These are phyloP conservation scores for Pseudozyma thailandica DNA, from an alignment of 1,284 basidiomycete genomes.

Conservation along the genomic window DNA sequence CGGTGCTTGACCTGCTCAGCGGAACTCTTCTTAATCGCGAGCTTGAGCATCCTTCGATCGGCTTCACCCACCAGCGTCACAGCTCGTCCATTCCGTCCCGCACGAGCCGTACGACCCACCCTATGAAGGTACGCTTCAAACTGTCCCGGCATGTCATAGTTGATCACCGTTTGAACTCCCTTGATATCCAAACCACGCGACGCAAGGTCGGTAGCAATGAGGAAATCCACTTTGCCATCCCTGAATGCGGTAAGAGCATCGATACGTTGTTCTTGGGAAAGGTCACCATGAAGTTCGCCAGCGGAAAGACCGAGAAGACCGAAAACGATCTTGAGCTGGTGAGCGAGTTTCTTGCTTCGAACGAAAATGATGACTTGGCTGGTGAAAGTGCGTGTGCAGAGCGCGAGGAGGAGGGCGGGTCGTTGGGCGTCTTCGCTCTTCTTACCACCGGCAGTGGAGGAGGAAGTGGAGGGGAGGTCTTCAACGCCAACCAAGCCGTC, in stretches of 20 bases:
- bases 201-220: constrained; percentile 98
- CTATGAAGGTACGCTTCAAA: constrained; percentile 98
- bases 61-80: constrained; percentile 95
- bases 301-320: constrained; percentile 86
- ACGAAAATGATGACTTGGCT: constrained; percentile 98
- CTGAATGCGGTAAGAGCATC: constrained; percentile 86
- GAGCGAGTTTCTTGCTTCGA: constrained; percentile 98
- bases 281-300: constrained; percentile 92
- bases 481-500: constrained; percentile 78
- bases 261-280: constrained; percentile 96
- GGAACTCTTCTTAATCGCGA: constrained; percentile 87
- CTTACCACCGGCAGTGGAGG: neutral
- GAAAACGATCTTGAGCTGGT: constrained; percentile 94
- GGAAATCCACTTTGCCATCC: constrained; percentile 78
- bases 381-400: constrained; percentile 84
- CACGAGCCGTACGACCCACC: constrained; percentile 75
- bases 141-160: constrained; percentile 94
- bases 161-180: constrained; percentile 94
- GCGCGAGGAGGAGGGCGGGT: constrained; percentile 88
- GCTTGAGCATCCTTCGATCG: constrained; percentile 95
- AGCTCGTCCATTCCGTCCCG: constrained; percentile 72
- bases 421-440: constrained; percentile 88
- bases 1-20: constrained; percentile 89
- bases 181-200: constrained; percentile 98
- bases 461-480: constrained; percentile 72